A percentile compares a stretch with the other conserved stretches of the same genome.
Conservation (phyloP, 306 rosid genomes). For the Oemleria cerasiformis region DNA sequence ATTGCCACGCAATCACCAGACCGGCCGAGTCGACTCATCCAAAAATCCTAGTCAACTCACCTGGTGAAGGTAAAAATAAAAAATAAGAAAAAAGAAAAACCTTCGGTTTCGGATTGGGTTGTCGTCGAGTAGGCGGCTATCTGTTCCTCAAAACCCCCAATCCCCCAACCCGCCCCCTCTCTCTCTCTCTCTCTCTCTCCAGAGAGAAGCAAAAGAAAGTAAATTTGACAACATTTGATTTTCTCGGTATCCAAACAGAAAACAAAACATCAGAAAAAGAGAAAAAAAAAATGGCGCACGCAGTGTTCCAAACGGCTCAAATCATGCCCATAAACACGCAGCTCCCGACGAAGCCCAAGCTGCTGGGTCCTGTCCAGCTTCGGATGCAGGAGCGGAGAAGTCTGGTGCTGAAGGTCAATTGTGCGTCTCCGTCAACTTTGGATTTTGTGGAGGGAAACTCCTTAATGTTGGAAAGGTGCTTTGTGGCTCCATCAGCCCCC, state of each 20-base stretch:
- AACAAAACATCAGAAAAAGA: not conserved
- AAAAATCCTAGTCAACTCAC: constrained; percentile 29
- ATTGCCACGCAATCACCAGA: not conserved
- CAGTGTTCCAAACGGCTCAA: constrained; percentile 68
- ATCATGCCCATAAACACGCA: constrained; percentile 60
- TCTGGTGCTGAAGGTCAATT: constrained; percentile 36
- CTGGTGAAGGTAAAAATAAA: not conserved
- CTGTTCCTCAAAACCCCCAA: constrained; percentile 29
- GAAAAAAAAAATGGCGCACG: constrained; percentile 41
- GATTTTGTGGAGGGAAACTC: constrained; percentile 38
- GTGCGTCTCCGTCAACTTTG: constrained; percentile 30
- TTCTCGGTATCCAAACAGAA: constrained; percentile 22
- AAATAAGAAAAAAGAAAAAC: not conserved
- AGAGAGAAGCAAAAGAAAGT: constrained; percentile 15
- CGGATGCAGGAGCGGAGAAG: constrained; percentile 6
- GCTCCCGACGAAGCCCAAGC: constrained; percentile 33
- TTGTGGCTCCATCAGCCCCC: constrained; percentile 35
- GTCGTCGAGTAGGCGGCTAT: constrained; percentile 32
- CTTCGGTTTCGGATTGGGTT: constrained; percentile 50
- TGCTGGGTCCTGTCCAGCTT: constrained; percentile 17
- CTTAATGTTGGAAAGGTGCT: constrained; percentile 57
- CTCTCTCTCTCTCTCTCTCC: constrained; percentile 38
- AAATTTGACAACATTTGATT: not conserved
- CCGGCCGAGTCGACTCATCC: constrained; percentile 20
- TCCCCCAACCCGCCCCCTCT: not conserved